Evolutionary conservation across 139 green algal species (phyloP).

Genomic region (Trebouxia sp.): DNA sequence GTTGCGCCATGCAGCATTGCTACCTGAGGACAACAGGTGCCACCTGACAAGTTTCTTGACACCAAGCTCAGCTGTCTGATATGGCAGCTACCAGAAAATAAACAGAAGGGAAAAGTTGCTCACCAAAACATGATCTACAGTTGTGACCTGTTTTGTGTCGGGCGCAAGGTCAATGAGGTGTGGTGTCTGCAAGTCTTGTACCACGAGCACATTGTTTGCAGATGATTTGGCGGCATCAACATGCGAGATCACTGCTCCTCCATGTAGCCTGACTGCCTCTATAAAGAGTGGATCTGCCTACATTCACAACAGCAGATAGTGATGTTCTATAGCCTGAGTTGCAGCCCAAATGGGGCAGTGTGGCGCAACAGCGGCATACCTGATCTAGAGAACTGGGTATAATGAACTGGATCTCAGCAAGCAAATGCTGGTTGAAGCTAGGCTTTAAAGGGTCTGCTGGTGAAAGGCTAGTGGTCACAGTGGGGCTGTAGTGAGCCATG

Average conservation of each 20-base stretch:
- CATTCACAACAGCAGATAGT: neutral
- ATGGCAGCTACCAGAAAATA: neutral
- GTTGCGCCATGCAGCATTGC: neutral
- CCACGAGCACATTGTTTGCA: neutral
- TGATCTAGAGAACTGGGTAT: neutral
- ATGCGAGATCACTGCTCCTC: neutral
- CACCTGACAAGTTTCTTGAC: no score
- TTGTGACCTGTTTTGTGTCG: neutral
- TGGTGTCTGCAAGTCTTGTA: neutral
- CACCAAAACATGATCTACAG: slow-evolving; percentile 6
- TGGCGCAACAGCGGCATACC: neutral
- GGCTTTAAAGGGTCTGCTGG: neutral
- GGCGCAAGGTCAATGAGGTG: neutral
- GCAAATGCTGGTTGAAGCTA: neutral
- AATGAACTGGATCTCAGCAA: neutral
- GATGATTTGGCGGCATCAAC: neutral
- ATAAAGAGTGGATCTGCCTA: neutral
- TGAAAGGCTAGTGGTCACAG: neutral
- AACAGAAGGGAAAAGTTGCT: neutral
- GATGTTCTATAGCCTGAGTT: no score
- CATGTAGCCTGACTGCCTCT: neutral
- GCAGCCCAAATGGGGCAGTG: no score
- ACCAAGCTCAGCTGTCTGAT: no score
- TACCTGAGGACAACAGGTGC: neutral
- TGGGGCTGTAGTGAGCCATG: neutral